phyloP scores from a whole-genome alignment of 106 monocot genomes.

The Dendrobium officinale region DNA sequence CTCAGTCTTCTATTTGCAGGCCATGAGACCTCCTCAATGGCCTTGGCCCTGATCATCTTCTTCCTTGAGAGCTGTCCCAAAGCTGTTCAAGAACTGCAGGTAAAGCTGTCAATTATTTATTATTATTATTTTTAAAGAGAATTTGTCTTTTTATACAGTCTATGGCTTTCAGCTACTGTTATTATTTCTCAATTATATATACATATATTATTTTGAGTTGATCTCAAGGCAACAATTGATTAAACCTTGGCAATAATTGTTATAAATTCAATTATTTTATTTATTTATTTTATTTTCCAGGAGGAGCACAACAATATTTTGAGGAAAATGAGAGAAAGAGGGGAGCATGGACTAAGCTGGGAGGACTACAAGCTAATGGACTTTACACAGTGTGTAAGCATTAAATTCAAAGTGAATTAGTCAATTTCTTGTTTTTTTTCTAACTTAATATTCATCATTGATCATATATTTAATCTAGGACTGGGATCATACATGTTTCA shows the following conservation, averaged over 20 bases:
- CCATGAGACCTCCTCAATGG: constrained; percentile 85
- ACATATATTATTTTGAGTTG: not conserved
- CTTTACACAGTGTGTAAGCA: constrained; percentile 12
- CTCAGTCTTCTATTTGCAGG: constrained; percentile 95
- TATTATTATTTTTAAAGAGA: not conserved
- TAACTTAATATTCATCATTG: too few species aligned
- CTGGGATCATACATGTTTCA: too few species aligned
- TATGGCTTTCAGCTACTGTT: too few species aligned
- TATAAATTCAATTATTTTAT: not conserved
- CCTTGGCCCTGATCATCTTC: constrained; percentile 66
- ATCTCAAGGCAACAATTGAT: not conserved
- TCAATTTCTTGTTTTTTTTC: not conserved
- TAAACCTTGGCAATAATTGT: not conserved
- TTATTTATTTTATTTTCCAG: not conserved
- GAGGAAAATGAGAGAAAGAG: constrained; percentile 3
- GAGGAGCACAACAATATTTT: constrained; percentile 8
- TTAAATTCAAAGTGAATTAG: not conserved
- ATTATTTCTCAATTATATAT: too few species aligned
- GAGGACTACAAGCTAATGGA: constrained; percentile 27
- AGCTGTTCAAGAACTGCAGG: constrained; percentile 51
- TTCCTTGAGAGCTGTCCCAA: constrained; percentile 62
- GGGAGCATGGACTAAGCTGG: constrained; percentile 11
- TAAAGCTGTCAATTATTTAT: constrained; percentile 14
- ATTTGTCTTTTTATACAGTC: too few species aligned
- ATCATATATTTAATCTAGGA: too few species aligned